These are phyloP conservation scores for Phialophora tarda DNA, from an alignment of 2,329 filamentous ascomycete species.

Conservation along the genomic window DNA sequence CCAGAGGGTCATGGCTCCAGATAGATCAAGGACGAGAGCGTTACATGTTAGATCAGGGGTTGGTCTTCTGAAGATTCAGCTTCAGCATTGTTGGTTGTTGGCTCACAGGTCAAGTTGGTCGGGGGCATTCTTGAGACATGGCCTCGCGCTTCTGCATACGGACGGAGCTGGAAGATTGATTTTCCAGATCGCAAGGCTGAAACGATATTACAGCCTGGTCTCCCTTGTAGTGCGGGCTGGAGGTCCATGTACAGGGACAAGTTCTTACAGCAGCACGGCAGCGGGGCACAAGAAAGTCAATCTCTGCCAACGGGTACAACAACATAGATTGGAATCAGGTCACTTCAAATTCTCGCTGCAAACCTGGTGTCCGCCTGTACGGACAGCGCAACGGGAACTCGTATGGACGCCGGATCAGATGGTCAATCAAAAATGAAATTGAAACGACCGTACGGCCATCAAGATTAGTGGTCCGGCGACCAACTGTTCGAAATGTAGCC, in stretches of 20 bases:
- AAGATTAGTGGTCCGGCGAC: background rate
- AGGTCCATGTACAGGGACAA: background rate
- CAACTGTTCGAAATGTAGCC: slow-evolving; percentile 1
- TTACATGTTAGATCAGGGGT: background rate
- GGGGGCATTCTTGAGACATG: background rate
- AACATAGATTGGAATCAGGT: background rate
- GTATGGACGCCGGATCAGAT: background rate
- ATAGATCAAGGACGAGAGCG: background rate
- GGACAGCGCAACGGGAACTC: background rate
- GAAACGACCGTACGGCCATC: background rate
- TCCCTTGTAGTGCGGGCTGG: background rate
- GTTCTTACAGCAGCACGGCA: background rate
- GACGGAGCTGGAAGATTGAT: background rate
- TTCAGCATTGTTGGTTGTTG: background rate
- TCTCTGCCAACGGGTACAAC: background rate
- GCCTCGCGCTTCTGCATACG: background rate
- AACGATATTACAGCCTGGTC: background rate
- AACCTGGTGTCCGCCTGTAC: background rate
- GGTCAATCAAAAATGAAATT: background rate
- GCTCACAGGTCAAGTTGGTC: background rate
- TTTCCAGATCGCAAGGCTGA: background rate
- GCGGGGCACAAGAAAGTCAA: background rate
- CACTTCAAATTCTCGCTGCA: background rate
- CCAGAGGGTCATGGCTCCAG: slow-evolving; percentile 15
- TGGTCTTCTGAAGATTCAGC: background rate